Evolutionary conservation across 1,139 yeast genomes (phyloP).

Genomic region (Hyphopichia burtonii): DNA sequence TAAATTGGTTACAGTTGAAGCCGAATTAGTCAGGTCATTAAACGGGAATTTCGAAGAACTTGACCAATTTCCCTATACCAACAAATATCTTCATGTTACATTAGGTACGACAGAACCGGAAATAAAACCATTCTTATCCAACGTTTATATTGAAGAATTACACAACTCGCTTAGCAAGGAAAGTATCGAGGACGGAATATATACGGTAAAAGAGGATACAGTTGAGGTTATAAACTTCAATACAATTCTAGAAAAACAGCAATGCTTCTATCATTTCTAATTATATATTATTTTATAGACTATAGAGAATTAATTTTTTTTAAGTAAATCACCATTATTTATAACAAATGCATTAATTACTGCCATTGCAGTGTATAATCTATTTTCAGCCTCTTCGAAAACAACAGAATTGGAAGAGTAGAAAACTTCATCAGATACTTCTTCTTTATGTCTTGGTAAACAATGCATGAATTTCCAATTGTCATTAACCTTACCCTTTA

Average conservation of each 20-base stretch:
- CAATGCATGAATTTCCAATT: constrained; percentile 96
- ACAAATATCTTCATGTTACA: constrained; percentile 68
- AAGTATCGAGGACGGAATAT: background rate
- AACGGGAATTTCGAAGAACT: constrained; percentile 7
- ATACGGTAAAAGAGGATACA: background rate
- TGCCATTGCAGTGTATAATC: constrained; percentile 95
- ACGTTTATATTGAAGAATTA: constrained; percentile 8
- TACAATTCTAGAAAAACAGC: constrained; percentile 1
- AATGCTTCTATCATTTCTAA: constrained; percentile 2
- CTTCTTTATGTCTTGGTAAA: constrained; percentile 91
- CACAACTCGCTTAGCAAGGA: background rate
- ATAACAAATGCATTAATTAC: constrained; percentile 86
- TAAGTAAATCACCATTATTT: constrained; percentile 63
- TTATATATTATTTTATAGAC: constrained; percentile 1
- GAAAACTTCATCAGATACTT: constrained; percentile 90
- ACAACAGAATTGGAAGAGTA: constrained; percentile 83
- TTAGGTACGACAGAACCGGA: constrained; percentile 56
- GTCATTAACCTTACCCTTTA: constrained; percentile 53
- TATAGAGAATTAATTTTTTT: background rate
- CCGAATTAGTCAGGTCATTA: constrained; percentile 32
- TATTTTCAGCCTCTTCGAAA: constrained; percentile 92
- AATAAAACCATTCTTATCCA: constrained; percentile 46
- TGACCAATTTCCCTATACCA: constrained; percentile 21
- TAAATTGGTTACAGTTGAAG: constrained; percentile 57
- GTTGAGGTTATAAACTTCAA: constrained; percentile 1